Evolutionary conservation across 2,329 filamentous ascomycete species (phyloP).

Genomic region (Corniculantispora saksenae): DNA sequence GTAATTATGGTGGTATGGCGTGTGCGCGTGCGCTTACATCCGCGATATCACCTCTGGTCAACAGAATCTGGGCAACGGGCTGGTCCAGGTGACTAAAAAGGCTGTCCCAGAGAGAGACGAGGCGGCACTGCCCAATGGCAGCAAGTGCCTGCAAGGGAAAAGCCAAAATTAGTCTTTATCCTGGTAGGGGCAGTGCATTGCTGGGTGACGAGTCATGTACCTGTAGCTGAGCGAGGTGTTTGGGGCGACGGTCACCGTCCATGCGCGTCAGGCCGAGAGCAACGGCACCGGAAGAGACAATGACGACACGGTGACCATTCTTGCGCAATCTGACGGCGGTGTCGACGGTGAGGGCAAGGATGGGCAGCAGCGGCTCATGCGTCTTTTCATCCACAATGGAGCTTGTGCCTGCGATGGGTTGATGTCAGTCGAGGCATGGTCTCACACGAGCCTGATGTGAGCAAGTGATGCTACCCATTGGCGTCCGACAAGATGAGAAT

Average conservation of each 20-base stretch:
- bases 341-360: conserved; percentile 88
- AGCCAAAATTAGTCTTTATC: conserved; percentile 1
- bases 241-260: conserved; percentile 83
- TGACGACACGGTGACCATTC: conserved; percentile 90
- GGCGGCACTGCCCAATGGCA: conserved; percentile 90
- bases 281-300: conserved; percentile 96
- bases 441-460: too few species aligned
- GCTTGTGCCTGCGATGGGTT: conserved; percentile 71
- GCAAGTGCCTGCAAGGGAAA: conserved; percentile 67
- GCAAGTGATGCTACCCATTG: too few species aligned
- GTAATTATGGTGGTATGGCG: neutral
- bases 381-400: conserved; percentile 98
- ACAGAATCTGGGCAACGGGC: conserved; percentile 89
- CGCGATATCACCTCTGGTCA: conserved; percentile 94
- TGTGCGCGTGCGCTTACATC: conserved; percentile 68
- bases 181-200: neutral
- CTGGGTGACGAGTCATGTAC: neutral
- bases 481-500: too few species aligned
- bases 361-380: conserved; percentile 89
- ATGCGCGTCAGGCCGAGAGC: conserved; percentile 89
- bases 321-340: conserved; percentile 84
- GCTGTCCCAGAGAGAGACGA: conserved; percentile 95
- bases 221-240: conserved; percentile 85
- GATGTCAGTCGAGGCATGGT: too few species aligned
- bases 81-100: conserved; percentile 85